Evolutionary conservation across 2,329 filamentous ascomycete genomes (phyloP).

Genomic region (Fusarium nygamai): DNA sequence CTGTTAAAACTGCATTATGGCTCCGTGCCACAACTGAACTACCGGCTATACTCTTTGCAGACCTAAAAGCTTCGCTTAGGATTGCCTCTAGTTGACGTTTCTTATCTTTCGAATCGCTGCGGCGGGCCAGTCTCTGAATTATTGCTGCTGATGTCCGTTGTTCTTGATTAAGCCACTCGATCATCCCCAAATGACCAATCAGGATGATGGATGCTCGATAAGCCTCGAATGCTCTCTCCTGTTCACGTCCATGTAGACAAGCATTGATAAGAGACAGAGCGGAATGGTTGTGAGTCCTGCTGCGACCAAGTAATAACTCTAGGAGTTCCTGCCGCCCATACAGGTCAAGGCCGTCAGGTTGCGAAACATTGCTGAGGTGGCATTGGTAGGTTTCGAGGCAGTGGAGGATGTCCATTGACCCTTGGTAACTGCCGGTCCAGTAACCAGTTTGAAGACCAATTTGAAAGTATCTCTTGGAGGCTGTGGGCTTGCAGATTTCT

Average conservation of each 20-base stretch:
- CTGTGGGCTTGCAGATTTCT: slow-evolving; percentile 36
- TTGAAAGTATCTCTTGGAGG: slow-evolving; percentile 40
- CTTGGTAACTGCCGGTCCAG: slow-evolving; percentile 20
- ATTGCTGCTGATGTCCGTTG: slow-evolving; percentile 32
- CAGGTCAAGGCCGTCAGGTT: background rate
- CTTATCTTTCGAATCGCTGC: background rate
- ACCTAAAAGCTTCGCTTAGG: slow-evolving; percentile 24
- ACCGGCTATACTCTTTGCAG: slow-evolving; percentile 20
- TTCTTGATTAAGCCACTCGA: slow-evolving; percentile 47
- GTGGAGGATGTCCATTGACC: slow-evolving; percentile 34
- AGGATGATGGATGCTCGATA: slow-evolving; percentile 44
- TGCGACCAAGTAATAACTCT: slow-evolving; percentile 44
- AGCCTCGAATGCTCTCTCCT: slow-evolving; percentile 14
- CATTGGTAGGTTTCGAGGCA: slow-evolving; percentile 30
- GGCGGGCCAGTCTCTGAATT: background rate
- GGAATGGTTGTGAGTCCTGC: slow-evolving; percentile 36
- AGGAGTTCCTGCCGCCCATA: slow-evolving; percentile 42
- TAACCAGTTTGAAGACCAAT: slow-evolving; percentile 30
- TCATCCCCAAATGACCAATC: slow-evolving; percentile 46
- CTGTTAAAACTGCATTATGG: slow-evolving; percentile 14
- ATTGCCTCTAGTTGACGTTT: background rate
- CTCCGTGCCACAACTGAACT: slow-evolving; percentile 31
- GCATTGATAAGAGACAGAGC: slow-evolving; percentile 38
- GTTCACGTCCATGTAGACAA: slow-evolving; percentile 6
- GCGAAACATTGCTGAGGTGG: slow-evolving; percentile 9